Percentiles rank a stretch among this genome's conserved stretches.
phyloP scores from a whole-genome alignment of 441 rosid genomes.

The Jatropha multifida region DNA sequence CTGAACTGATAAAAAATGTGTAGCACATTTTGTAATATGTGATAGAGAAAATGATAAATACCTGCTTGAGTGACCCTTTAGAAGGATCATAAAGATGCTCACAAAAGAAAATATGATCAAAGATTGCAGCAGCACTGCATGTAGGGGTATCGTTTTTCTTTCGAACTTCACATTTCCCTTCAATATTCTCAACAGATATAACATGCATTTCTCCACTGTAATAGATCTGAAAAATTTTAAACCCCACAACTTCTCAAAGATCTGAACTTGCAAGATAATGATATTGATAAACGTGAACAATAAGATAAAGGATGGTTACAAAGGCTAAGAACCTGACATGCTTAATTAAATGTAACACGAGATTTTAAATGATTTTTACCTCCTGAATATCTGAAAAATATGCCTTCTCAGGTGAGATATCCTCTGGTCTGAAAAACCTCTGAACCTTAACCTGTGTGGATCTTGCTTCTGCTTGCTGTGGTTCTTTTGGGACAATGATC shows the following conservation, averaged over 20 bases:
- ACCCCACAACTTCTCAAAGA: constrained; percentile 2
- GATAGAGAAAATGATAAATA: constrained; percentile 23
- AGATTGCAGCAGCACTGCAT: constrained; percentile 39
- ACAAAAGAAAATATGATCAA: constrained; percentile 72
- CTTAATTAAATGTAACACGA: background rate
- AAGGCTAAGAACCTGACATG: background rate
- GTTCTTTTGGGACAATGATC: constrained; percentile 38
- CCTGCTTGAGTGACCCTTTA: constrained; percentile 69
- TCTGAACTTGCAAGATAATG: background rate
- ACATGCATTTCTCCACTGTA: constrained; percentile 51
- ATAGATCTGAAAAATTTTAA: constrained; percentile 51
- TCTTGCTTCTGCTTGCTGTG: constrained; percentile 27
- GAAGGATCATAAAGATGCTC: constrained; percentile 63
- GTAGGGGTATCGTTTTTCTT: constrained; percentile 60
- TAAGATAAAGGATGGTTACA: background rate
- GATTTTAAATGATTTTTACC: constrained; percentile 35
- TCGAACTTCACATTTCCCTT: constrained; percentile 80
- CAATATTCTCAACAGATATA: constrained; percentile 41
- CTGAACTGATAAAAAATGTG: constrained; percentile 5
- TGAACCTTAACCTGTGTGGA: constrained; percentile 55
- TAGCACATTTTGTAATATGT: background rate
- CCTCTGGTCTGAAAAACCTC: constrained; percentile 83
- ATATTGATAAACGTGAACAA: background rate
- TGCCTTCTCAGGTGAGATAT: constrained; percentile 74
- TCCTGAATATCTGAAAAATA: constrained; percentile 75